Conservation (phyloP, 352 stramenopile species). For the Phytopythium aichiense region DNA sequence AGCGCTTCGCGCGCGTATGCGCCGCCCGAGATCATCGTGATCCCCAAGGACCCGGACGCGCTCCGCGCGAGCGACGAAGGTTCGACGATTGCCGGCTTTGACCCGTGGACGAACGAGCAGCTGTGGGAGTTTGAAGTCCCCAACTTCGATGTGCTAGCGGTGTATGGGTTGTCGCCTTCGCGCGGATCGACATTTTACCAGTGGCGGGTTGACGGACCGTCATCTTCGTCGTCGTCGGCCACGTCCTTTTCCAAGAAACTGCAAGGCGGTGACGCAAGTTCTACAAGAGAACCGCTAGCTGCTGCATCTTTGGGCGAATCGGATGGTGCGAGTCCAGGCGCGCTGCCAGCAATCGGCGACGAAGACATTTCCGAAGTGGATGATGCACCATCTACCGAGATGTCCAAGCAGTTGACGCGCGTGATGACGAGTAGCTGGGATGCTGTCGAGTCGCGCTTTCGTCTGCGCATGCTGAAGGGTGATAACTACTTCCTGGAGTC, state of each 20-base stretch:
- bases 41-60: conserved; percentile 51
- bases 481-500: conserved; percentile 59
- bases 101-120: conserved; percentile 64
- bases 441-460: conserved; percentile 41
- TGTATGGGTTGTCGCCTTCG: conserved; percentile 54
- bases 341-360: background rate
- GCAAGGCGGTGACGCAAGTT: background rate
- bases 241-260: background rate
- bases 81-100: conserved; percentile 65
- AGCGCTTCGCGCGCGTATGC: conserved; percentile 9
- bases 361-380: background rate
- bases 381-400: background rate
- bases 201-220: conserved; percentile 70
- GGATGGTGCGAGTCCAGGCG: background rate
- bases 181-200: conserved; percentile 60
- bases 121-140: conserved; percentile 73
- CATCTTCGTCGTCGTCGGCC: conserved; percentile 22
- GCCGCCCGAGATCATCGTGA: conserved; percentile 49
- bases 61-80: conserved; percentile 42
- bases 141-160: conserved; percentile 66
- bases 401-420: conserved; percentile 21
- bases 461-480: conserved; percentile 44
- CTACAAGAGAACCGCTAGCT: no score
- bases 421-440: conserved; percentile 26
- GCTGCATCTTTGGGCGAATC: background rate